Conservation (phyloP, 2,329 filamentous ascomycete species). For the Colletotrichum kahawae region DNA sequence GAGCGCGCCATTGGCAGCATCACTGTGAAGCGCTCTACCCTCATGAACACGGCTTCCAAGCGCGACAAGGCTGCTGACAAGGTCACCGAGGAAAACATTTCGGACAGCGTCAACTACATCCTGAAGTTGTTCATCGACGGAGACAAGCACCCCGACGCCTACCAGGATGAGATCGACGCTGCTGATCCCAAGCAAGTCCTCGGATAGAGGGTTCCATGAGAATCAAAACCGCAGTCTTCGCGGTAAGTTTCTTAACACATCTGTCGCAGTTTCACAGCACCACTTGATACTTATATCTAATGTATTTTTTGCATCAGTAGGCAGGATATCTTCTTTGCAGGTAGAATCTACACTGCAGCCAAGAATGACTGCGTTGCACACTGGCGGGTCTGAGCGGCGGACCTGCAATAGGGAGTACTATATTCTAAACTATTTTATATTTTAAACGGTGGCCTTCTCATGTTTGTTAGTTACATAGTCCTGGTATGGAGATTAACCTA, state of each 20-base stretch:
- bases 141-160: not conserved
- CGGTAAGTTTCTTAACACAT: not conserved
- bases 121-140: not conserved
- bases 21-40: not conserved
- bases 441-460: not conserved
- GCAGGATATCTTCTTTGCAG: not conserved
- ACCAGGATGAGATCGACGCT: not conserved
- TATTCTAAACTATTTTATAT: not conserved
- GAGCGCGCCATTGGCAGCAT: not conserved
- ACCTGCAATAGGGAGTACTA: not conserved
- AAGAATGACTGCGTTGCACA: not conserved
- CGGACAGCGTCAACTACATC: constrained; percentile 5
- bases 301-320: not conserved
- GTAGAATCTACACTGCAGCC: not conserved
- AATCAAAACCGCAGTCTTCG: not conserved
- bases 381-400: not conserved
- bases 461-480: not conserved
- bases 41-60: not conserved
- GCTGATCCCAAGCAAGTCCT: not conserved
- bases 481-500: not conserved
- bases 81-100: not conserved
- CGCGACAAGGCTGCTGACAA: not conserved
- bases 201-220: not conserved
- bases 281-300: not conserved
- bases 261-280: not conserved